phyloP scores from a whole-genome alignment of 2,329 filamentous ascomycete species.

The Calycina herbarum region DNA sequence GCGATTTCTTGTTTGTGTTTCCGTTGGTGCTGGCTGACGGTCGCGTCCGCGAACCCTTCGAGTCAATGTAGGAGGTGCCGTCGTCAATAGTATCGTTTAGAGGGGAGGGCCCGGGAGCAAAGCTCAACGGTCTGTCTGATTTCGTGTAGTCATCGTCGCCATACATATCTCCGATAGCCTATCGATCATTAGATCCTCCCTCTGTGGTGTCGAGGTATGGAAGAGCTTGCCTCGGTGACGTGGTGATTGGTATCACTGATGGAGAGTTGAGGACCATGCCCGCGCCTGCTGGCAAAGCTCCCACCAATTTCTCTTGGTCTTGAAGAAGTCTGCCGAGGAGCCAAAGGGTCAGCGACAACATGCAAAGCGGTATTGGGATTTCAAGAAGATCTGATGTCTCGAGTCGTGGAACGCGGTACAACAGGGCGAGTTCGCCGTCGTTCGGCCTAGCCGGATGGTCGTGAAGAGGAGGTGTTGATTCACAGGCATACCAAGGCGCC shows the following conservation, averaged over 20 bases:
- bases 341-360: slow-evolving; percentile 28
- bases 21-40: slow-evolving; percentile 33
- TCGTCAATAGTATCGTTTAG: slow-evolving; percentile 43
- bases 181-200: background rate
- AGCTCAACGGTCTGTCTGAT: slow-evolving; percentile 60
- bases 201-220: background rate
- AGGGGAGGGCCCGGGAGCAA: slow-evolving; percentile 44
- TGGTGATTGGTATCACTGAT: slow-evolving; percentile 72
- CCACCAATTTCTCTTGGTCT: slow-evolving; percentile 39
- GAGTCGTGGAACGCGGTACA: slow-evolving; percentile 23
- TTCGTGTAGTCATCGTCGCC: slow-evolving; percentile 55
- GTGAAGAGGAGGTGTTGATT: slow-evolving; percentile 13
- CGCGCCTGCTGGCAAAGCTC: slow-evolving; percentile 37
- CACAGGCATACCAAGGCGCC: background rate
- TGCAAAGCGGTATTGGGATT: background rate
- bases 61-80: slow-evolving; percentile 32
- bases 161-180: slow-evolving; percentile 71
- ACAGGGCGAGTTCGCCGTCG: slow-evolving; percentile 21
- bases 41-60: slow-evolving; percentile 24
- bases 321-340: slow-evolving; percentile 36
- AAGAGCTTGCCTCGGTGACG: slow-evolving; percentile 57
- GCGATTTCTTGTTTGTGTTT: slow-evolving; percentile 29
- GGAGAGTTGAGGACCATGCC: slow-evolving; percentile 38
- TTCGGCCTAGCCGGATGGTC: slow-evolving; percentile 11
- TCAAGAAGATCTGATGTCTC: slow-evolving; percentile 12